phyloP scores from a whole-genome alignment of 768 basidiomycete genomes.

The Leucosporidium yakuticum region DNA sequence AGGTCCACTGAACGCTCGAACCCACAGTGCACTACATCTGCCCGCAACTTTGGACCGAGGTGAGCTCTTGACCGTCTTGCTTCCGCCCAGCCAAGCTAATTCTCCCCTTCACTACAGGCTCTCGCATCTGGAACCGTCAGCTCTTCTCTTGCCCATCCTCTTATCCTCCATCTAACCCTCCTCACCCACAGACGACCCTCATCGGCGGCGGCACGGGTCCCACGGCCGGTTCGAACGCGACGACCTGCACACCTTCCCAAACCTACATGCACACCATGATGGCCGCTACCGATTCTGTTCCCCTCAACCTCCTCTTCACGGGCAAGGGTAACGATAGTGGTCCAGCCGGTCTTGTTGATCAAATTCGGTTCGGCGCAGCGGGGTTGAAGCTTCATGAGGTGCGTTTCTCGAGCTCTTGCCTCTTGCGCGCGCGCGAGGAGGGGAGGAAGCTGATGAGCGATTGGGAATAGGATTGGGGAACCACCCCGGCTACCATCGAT shows the following conservation, averaged over 20 bases:
- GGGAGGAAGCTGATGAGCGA: background rate
- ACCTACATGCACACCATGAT: slow-evolving; percentile 90
- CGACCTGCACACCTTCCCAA: slow-evolving; percentile 85
- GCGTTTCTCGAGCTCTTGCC: slow-evolving; percentile 5
- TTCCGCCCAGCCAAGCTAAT: background rate
- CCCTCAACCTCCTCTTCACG: slow-evolving; percentile 90
- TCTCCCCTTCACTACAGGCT: slow-evolving; percentile 1
- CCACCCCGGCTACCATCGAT: slow-evolving; percentile 73
- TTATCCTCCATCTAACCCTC: background rate
- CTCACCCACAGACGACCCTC: slow-evolving; percentile 77
- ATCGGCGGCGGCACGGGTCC: slow-evolving; percentile 97
- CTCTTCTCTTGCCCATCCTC: background rate
- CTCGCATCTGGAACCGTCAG: slow-evolving; percentile 28
- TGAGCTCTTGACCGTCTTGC: slow-evolving; percentile 45
- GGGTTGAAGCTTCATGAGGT: slow-evolving; percentile 90
- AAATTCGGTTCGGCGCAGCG: slow-evolving; percentile 72
- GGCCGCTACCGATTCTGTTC: slow-evolving; percentile 74
- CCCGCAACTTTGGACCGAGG: slow-evolving; percentile 79
- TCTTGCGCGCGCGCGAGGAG: background rate
- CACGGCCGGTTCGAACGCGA: slow-evolving; percentile 78
- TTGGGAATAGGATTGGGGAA: slow-evolving; percentile 70
- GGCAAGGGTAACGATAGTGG: slow-evolving; percentile 95
- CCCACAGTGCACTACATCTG: slow-evolving; percentile 73
- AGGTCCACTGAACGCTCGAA: background rate
- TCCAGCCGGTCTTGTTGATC: slow-evolving; percentile 64